Percentiles rank a stretch among this genome's conserved stretches.
Evolutionary conservation across 2,329 filamentous ascomycete species (phyloP).

Genomic region (Claviceps monticola): DNA sequence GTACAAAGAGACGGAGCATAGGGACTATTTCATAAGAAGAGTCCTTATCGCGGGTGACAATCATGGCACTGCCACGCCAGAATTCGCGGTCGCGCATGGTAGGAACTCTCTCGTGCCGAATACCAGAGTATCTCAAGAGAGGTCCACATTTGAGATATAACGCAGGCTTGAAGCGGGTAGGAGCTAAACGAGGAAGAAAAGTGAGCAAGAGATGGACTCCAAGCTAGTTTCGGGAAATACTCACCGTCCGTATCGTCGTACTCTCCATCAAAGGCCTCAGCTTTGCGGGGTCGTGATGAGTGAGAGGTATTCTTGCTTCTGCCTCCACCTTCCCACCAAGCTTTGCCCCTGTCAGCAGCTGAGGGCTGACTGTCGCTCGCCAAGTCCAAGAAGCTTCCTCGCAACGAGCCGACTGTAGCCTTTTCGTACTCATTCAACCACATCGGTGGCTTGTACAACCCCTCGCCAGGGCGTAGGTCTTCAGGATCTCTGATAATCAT

Average conservation of each 20-base stretch:
- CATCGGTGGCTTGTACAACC: constrained; percentile 42
- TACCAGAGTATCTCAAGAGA: constrained; percentile 76
- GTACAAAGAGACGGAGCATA: constrained; percentile 69
- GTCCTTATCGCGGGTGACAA: constrained; percentile 73
- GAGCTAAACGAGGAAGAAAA: constrained; percentile 20
- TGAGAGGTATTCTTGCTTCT: constrained; percentile 33
- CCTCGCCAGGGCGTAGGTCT: constrained; percentile 33
- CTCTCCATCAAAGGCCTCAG: constrained; percentile 52
- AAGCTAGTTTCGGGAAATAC: constrained; percentile 8
- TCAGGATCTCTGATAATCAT: constrained; percentile 28
- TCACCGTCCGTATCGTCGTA: constrained; percentile 49
- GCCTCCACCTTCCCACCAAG: constrained; percentile 64
- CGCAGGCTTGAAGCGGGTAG: constrained; percentile 67
- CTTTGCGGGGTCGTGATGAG: constrained; percentile 35
- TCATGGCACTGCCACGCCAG: constrained; percentile 92
- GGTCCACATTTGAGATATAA: constrained; percentile 85
- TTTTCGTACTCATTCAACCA: constrained; percentile 64
- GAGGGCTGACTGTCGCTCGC: constrained; percentile 22
- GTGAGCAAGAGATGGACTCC: not conserved
- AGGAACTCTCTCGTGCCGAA: constrained; percentile 47
- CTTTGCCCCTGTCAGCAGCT: constrained; percentile 34
- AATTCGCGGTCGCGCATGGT: constrained; percentile 49
- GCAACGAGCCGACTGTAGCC: constrained; percentile 47
- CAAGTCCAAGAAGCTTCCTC: constrained; percentile 46
- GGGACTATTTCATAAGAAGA: constrained; percentile 74